Evolutionary conservation across 169 alveolate species (phyloP).

Genomic region (Plasmodium gonderi): DNA sequence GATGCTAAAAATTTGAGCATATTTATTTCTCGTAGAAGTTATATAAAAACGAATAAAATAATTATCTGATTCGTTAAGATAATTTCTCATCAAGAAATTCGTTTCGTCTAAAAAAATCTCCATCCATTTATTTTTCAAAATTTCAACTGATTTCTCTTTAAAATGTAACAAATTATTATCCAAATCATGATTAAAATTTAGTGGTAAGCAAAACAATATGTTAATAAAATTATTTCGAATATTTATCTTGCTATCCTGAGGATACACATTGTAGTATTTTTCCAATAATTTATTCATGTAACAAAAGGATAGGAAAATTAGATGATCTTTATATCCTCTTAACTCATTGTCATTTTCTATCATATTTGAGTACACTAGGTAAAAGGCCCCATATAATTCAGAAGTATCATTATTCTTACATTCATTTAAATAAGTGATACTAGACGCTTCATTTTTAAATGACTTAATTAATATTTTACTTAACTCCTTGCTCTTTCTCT

Average conservation of each 20-base stretch:
- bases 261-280: constrained; percentile 14
- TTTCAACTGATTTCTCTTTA: constrained; percentile 23
- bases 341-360: constrained; percentile 1
- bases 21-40: constrained; percentile 27
- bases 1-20: constrained; percentile 43
- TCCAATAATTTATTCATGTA: constrained; percentile 46
- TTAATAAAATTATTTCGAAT: constrained; percentile 49
- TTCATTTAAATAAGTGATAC: constrained; percentile 57
- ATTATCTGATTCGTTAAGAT: background rate
- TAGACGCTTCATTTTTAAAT: constrained; percentile 12
- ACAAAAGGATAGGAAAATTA: constrained; percentile 36
- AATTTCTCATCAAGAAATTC: background rate
- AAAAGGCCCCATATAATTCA: constrained; percentile 36
- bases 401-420: constrained; percentile 30
- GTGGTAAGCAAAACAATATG: constrained; percentile 15
- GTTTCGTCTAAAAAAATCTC: background rate
- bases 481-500: constrained; percentile 36
- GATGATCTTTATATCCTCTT: constrained; percentile 6
- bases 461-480: constrained; percentile 26
- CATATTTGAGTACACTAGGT: constrained; percentile 19
- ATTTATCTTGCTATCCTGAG: constrained; percentile 20
- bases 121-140: constrained; percentile 1
- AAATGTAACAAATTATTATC: constrained; percentile 5
- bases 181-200: constrained; percentile 10
- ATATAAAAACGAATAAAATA: constrained; percentile 15